A percentile compares a stretch with the other conserved stretches of the same genome.
These are phyloP conservation scores for Tuber magnatum DNA, from an alignment of 495 filamentous ascomycete species.

Conservation along the genomic window DNA sequence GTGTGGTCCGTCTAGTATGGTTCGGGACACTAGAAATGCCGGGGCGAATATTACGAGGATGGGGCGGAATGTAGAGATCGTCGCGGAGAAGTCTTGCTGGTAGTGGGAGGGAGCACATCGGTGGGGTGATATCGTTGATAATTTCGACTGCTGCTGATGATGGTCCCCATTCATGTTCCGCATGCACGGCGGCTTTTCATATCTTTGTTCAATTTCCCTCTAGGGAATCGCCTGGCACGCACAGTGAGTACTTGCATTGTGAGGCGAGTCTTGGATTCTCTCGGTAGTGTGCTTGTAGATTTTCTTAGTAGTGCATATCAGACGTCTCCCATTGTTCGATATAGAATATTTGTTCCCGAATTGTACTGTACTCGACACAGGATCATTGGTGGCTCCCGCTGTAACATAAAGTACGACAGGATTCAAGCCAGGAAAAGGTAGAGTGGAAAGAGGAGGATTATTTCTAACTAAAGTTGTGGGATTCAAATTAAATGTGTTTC, in stretches of 20 bases:
- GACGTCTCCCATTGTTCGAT: neutral
- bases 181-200: neutral
- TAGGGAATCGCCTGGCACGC: neutral
- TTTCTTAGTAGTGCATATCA: neutral
- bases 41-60: conserved; percentile 46
- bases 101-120: conserved; percentile 27
- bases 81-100: conserved; percentile 52
- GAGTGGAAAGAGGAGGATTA: neutral
- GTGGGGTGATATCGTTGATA: neutral
- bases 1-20: conserved; percentile 52
- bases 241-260: neutral
- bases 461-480: neutral
- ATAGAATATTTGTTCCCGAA: neutral
- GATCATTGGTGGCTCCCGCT: neutral
- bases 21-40: conserved; percentile 49
- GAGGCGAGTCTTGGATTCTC: neutral
- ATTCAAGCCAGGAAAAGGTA: neutral
- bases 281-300: neutral
- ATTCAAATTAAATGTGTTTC: neutral
- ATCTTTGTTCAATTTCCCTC: neutral
- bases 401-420: neutral
- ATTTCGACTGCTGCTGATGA: neutral
- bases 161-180: neutral
- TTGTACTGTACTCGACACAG: neutral
- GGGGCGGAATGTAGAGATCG: conserved; percentile 44